A percentile compares a stretch with the other conserved stretches of the same genome.
Evolutionary conservation across 2,329 filamentous ascomycete species (phyloP).

Genomic region (Chalaropsis ovoidea): DNA sequence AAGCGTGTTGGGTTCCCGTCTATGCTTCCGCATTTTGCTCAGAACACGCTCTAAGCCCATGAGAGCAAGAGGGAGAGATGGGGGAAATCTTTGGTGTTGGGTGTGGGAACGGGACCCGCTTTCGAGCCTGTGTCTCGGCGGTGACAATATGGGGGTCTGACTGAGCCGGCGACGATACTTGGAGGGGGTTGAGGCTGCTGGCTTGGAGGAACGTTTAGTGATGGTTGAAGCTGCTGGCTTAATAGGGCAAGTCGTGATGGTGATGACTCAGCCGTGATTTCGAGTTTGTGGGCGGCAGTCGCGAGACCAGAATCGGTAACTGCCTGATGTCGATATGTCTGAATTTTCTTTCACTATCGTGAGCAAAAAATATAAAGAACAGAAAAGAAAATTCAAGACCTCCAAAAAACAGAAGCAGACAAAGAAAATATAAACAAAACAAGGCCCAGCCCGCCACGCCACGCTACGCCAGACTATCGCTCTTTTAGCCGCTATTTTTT

Average conservation of each 20-base stretch:
- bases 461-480: not conserved
- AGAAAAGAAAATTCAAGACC: not conserved
- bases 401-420: not conserved
- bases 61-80: not conserved
- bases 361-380: slow-evolving; percentile 6
- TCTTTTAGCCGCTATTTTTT: slow-evolving; percentile 1
- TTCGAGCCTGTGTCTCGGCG: too few relatives aligned
- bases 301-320: not conserved
- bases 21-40: slow-evolving; percentile 25
- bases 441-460: not conserved
- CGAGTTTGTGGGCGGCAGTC: not conserved
- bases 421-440: not conserved
- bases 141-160: not conserved
- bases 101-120: too few relatives aligned
- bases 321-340: not conserved
- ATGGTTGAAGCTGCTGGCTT: not conserved
- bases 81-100: too few relatives aligned
- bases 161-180: not conserved
- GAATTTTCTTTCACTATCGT: not conserved
- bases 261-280: slow-evolving; percentile 7
- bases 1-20: slow-evolving; percentile 52
- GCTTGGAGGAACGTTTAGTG: not conserved
- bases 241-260: not conserved
- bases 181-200: not conserved
- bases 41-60: slow-evolving; percentile 24